A percentile compares a stretch with the other conserved stretches of the same genome.
Conservation (phyloP, 225 moss, liverwort and hornwort genomes). For the Neckera pumila region DNA sequence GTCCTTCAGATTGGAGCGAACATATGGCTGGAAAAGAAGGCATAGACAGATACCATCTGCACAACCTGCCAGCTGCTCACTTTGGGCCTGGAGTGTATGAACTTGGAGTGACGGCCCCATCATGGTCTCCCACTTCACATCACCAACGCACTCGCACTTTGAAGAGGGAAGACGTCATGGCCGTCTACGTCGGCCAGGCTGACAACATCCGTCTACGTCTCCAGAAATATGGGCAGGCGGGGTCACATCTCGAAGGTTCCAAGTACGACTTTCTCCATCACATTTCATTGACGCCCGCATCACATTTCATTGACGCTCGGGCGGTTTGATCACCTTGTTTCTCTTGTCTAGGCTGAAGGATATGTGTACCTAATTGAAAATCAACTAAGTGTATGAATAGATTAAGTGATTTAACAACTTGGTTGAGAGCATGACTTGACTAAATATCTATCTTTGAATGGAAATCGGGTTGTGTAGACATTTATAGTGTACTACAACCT, state of each 20-base stretch:
- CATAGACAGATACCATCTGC: slow-evolving; percentile 45
- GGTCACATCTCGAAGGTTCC: slow-evolving; percentile 76
- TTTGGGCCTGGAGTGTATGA: slow-evolving; percentile 90
- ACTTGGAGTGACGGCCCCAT: slow-evolving; percentile 60
- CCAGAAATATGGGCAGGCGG: slow-evolving; percentile 76
- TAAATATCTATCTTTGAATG: neutral
- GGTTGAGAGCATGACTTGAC: neutral
- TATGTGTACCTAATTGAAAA: neutral
- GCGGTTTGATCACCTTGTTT: neutral
- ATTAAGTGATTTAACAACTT: neutral
- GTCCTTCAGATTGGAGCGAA: slow-evolving; percentile 75
- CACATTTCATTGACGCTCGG: neutral
- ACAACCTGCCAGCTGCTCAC: slow-evolving; percentile 61
- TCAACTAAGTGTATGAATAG: neutral
- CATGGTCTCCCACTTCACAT: slow-evolving; percentile 26
- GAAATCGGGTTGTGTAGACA: neutral
- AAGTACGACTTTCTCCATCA: neutral
- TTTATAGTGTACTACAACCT: neutral
- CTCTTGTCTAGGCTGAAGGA: neutral
- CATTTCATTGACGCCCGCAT: no score
- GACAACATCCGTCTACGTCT: slow-evolving; percentile 82
- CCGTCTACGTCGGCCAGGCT: slow-evolving; percentile 82
- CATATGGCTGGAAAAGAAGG: slow-evolving; percentile 62
- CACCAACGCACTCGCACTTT: slow-evolving; percentile 21
- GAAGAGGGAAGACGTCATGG: slow-evolving; percentile 58